phyloP scores from a whole-genome alignment of 2,329 filamentous ascomycete genomes.

The Lizonia empirigonia region DNA sequence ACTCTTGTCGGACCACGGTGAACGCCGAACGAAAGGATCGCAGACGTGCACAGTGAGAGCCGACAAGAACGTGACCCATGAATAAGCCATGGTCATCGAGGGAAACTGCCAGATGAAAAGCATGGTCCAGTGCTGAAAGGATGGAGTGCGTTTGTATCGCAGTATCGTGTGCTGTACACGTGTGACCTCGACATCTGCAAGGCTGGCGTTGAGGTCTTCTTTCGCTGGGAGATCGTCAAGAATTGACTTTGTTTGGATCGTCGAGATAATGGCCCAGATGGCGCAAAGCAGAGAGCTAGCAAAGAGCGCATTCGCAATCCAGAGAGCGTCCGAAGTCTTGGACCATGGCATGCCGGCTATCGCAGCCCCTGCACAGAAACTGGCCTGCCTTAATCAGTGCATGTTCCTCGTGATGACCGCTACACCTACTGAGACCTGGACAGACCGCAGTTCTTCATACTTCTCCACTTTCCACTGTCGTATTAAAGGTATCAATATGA shows the following conservation, averaged over 20 bases:
- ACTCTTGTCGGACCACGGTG: slow-evolving; percentile 26
- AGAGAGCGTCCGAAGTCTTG: slow-evolving; percentile 21
- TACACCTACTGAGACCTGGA: slow-evolving; percentile 33
- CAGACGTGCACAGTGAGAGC: slow-evolving; percentile 39
- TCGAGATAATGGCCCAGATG: slow-evolving; percentile 39
- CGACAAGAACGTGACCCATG: slow-evolving; percentile 33
- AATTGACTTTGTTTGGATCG: slow-evolving; percentile 36
- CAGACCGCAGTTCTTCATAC: slow-evolving; percentile 34
- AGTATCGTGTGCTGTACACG: slow-evolving; percentile 29
- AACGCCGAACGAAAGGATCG: slow-evolving; percentile 29
- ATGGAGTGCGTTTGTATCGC: slow-evolving; percentile 30
- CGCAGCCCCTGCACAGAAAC: slow-evolving; percentile 36
- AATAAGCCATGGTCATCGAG: slow-evolving; percentile 39
- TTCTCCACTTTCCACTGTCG: slow-evolving; percentile 37
- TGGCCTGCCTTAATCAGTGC: slow-evolving; percentile 24
- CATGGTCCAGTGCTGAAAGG: slow-evolving; percentile 35
- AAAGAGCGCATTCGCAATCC: slow-evolving; percentile 33
- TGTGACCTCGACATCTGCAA: slow-evolving; percentile 29
- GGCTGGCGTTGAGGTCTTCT: slow-evolving; percentile 21
- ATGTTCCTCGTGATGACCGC: neutral
- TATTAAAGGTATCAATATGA: slow-evolving; percentile 22
- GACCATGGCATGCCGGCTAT: slow-evolving; percentile 31
- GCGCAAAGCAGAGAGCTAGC: slow-evolving; percentile 33
- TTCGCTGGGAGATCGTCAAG: slow-evolving; percentile 34
- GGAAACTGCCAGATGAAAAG: slow-evolving; percentile 41